These are phyloP conservation scores for Trichoderma sp. DNA, from an alignment of 2,329 filamentous ascomycete species.

Conservation along the genomic window DNA sequence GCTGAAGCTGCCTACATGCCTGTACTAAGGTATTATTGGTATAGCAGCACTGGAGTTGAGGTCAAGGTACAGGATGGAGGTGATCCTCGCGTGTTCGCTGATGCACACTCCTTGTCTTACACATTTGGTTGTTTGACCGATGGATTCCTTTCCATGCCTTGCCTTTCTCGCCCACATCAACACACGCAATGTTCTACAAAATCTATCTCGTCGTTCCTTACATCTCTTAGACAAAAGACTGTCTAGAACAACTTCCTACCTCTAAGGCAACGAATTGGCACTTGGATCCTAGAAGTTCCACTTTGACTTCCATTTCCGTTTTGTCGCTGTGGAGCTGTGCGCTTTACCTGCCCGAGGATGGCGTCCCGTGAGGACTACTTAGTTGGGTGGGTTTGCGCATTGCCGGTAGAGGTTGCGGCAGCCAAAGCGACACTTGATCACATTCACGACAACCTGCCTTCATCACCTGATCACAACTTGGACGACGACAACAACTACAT, in stretches of 20 bases:
- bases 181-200: background rate
- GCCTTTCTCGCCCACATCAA: background rate
- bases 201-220: background rate
- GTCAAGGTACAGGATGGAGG: no score
- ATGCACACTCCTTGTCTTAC: background rate
- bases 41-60: no score
- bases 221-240: background rate
- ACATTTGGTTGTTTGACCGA: background rate
- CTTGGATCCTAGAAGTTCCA: background rate
- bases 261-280: background rate
- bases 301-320: no score
- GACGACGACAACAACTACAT: conserved; percentile 2
- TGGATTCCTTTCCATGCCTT: background rate
- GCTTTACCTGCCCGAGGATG: background rate
- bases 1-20: background rate
- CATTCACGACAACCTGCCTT: background rate
- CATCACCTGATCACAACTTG: background rate
- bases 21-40: background rate
- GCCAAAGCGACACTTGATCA: conserved; percentile 4
- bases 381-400: conserved; percentile 9
- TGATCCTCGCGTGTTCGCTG: background rate
- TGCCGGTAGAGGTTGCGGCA: conserved; percentile 4
- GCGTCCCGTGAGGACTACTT: background rate
- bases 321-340: background rate
- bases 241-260: background rate